Percentiles rank a stretch among this genome's conserved stretches.
Conservation (phyloP, 2,329 filamentous ascomycete species). For the Talaromyces islandicus region DNA sequence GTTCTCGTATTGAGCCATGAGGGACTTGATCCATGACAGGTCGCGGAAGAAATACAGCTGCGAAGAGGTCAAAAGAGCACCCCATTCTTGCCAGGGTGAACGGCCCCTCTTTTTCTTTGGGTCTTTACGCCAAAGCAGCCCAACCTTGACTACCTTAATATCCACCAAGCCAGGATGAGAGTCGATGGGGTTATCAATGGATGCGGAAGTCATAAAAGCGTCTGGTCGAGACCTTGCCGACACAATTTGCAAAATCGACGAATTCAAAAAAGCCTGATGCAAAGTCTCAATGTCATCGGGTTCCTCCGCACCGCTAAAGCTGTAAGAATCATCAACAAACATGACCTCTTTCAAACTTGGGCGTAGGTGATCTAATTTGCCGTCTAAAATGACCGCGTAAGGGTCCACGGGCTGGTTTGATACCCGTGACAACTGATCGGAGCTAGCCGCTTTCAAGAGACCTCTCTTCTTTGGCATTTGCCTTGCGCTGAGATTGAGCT, state of each 20-base stretch:
- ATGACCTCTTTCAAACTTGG: conserved; percentile 90
- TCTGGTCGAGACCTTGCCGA: conserved; percentile 89
- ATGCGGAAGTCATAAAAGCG: conserved; percentile 87
- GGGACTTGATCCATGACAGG: conserved; percentile 80
- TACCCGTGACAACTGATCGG: conserved; percentile 59
- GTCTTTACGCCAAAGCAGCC: conserved; percentile 90
- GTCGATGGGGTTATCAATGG: conserved; percentile 75
- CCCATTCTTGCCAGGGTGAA: conserved; percentile 99
- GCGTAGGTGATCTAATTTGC: conserved; percentile 73
- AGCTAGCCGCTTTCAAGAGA: conserved; percentile 59
- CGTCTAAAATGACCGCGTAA: conserved; percentile 88
- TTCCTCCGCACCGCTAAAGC: conserved; percentile 71
- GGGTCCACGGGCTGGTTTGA: conserved; percentile 86
- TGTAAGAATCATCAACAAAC: conserved; percentile 85
- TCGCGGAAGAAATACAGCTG: conserved; percentile 97
- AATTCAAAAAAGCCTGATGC: conserved; percentile 84
- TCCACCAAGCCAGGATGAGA: conserved; percentile 91
- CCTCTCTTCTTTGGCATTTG: conserved; percentile 67
- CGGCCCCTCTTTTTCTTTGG: conserved; percentile 87
- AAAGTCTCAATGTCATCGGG: conserved; percentile 73
- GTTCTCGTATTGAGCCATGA: conserved; percentile 81
- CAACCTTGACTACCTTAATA: conserved; percentile 95
- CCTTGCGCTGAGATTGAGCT: conserved; percentile 66
- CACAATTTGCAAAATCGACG: conserved; percentile 88
- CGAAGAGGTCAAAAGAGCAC: conserved; percentile 90